Evolutionary conservation across 225 moss, liverwort and hornwort genomes (phyloP).

Genomic region (Physcomitrellopsis africana): DNA sequence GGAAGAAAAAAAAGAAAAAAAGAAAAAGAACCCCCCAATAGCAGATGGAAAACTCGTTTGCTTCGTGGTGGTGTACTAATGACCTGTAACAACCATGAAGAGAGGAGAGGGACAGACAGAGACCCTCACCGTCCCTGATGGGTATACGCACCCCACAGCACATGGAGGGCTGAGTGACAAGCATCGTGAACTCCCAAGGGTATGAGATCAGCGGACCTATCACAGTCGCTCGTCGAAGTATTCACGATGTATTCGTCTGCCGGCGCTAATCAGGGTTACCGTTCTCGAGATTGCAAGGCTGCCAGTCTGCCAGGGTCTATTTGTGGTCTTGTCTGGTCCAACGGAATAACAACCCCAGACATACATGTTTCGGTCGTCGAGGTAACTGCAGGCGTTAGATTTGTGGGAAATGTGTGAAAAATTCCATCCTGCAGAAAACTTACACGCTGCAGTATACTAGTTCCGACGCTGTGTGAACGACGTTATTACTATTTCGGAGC

Average conservation of each 20-base stretch:
- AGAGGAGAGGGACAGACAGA: slow-evolving; percentile 20
- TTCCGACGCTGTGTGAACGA: too few relatives aligned
- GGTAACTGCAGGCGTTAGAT: too few relatives aligned
- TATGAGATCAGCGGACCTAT: neutral
- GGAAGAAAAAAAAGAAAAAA: too few relatives aligned
- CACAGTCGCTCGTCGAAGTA: neutral
- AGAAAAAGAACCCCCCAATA: too few relatives aligned
- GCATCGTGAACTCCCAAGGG: slow-evolving; percentile 5
- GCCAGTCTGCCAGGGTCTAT: neutral
- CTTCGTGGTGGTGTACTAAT: slow-evolving; percentile 29
- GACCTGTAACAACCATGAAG: slow-evolving; percentile 37
- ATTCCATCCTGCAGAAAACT: too few relatives aligned
- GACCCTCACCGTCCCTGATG: slow-evolving; percentile 19
- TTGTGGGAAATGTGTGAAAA: too few relatives aligned
- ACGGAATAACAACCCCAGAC: neutral
- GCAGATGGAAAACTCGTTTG: neutral
- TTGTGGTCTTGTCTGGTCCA: neutral
- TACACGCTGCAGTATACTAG: too few relatives aligned
- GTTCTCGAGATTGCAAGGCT: neutral
- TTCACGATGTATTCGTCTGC: neutral
- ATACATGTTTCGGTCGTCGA: too few relatives aligned
- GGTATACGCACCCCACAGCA: slow-evolving; percentile 26
- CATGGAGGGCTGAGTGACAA: slow-evolving; percentile 27
- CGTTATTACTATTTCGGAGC: too few relatives aligned
- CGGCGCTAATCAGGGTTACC: neutral